Percentiles rank a stretch among this genome's conserved stretches.
Conservation (phyloP, 352 stramenopile species). For the Phytophthora aleatoria region DNA sequence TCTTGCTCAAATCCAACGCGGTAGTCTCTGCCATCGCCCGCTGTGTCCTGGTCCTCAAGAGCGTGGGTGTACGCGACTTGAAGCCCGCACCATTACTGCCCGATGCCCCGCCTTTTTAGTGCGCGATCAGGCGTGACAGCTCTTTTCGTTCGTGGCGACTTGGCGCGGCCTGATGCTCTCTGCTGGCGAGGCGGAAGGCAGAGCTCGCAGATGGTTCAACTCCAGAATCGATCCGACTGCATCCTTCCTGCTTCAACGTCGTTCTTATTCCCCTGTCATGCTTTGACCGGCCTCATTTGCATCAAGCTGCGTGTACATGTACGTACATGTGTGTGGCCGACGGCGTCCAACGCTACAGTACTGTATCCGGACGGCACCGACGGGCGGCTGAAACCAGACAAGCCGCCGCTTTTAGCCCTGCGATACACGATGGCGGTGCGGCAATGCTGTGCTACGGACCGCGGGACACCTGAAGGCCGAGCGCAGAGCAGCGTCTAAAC, state of each 20-base stretch:
- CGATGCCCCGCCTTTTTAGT: slow-evolving; percentile 12
- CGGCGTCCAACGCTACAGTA: neutral
- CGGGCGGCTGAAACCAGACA: slow-evolving; percentile 13
- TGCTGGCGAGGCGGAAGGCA: slow-evolving; percentile 20
- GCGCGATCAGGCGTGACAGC: slow-evolving; percentile 16
- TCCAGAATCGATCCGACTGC: neutral
- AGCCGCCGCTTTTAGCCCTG: slow-evolving; percentile 3
- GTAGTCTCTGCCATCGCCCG: slow-evolving; percentile 21
- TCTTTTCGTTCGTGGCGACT: slow-evolving; percentile 37
- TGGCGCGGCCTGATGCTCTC: slow-evolving; percentile 14
- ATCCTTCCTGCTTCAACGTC: slow-evolving; percentile 1
- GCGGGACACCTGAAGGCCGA: slow-evolving; percentile 9
- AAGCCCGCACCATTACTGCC: slow-evolving; percentile 37
- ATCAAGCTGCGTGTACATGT: slow-evolving; percentile 3
- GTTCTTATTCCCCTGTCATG: slow-evolving; percentile 18
- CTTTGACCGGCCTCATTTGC: neutral
- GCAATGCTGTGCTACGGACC: slow-evolving; percentile 23
- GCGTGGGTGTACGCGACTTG: slow-evolving; percentile 33
- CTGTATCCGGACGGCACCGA: slow-evolving; percentile 11
- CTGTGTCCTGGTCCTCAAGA: slow-evolving; percentile 24
- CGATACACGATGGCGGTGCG: slow-evolving; percentile 20
- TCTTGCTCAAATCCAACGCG: slow-evolving; percentile 33
- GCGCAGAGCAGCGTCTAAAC: slow-evolving; percentile 17
- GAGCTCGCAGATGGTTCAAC: slow-evolving; percentile 1
- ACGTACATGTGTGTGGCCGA: no score